phyloP scores from a whole-genome alignment of 768 basidiomycete species.

The Zangia roseola region DNA sequence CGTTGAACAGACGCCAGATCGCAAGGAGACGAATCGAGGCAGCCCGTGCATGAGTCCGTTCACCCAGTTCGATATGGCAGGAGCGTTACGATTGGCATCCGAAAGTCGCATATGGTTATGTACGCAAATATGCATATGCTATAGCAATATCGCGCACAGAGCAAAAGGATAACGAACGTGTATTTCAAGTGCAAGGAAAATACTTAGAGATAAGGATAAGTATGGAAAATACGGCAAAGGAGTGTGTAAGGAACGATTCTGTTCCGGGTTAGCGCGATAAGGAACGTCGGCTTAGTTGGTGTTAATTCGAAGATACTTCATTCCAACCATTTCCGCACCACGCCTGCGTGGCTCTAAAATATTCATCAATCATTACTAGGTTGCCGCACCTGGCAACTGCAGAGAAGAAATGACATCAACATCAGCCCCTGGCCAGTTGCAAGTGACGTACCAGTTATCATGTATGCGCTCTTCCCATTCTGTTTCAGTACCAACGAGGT shows the following conservation, averaged over 20 bases:
- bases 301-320: background rate
- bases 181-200: background rate
- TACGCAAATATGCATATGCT: slow-evolving; percentile 31
- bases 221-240: too few species aligned
- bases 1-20: slow-evolving; percentile 82
- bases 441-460: slow-evolving; percentile 26
- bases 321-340: background rate
- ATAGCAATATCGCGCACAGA: slow-evolving; percentile 22
- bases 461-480: slow-evolving; percentile 30
- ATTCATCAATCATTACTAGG: too few species aligned
- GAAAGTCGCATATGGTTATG: slow-evolving; percentile 20
- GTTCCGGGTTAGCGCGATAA: background rate
- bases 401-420: background rate
- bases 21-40: slow-evolving; percentile 89
- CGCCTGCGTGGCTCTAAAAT: slow-evolving; percentile 3
- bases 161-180: slow-evolving; percentile 8
- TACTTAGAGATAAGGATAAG: slow-evolving; percentile 8
- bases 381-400: slow-evolving; percentile 11
- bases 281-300: background rate
- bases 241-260: background rate
- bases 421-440: background rate
- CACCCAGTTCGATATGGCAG: slow-evolving; percentile 10
- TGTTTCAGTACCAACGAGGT: slow-evolving; percentile 25
- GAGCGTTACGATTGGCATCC: slow-evolving; percentile 17
- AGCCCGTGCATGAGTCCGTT: slow-evolving; percentile 51